Conservation (phyloP, 352 stramenopile genomes). For the Globisporangium perplexum region DNA sequence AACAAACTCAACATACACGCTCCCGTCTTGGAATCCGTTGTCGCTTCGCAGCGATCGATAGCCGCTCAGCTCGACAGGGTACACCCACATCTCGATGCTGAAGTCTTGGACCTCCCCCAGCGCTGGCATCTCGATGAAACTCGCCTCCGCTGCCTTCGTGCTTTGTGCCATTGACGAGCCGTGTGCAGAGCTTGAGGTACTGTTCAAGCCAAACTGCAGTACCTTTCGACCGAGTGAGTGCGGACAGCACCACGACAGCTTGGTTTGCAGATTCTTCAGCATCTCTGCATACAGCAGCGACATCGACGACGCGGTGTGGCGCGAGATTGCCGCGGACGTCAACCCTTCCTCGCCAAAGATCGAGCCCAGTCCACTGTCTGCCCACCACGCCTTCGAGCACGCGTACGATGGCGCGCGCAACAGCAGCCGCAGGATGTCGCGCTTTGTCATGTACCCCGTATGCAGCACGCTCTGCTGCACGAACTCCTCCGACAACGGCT, state of each 20-base stretch:
- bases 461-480: slow-evolving; percentile 68
- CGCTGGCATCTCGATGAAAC: slow-evolving; percentile 56
- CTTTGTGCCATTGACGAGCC: slow-evolving; percentile 9
- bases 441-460: slow-evolving; percentile 71
- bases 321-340: slow-evolving; percentile 13
- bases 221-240: slow-evolving; percentile 38
- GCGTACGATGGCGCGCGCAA: slow-evolving; percentile 53
- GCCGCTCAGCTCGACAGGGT: slow-evolving; percentile 49
- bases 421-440: slow-evolving; percentile 64
- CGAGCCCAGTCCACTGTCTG: slow-evolving; percentile 36
- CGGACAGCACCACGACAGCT: slow-evolving; percentile 39
- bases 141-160: slow-evolving; percentile 48
- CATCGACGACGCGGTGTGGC: slow-evolving; percentile 71
- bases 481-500: slow-evolving; percentile 73
- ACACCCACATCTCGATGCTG: slow-evolving; percentile 80
- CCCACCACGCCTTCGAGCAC: slow-evolving; percentile 52
- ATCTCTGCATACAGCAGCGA: slow-evolving; percentile 73
- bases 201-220: slow-evolving; percentile 49
- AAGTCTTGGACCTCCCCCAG: slow-evolving; percentile 63
- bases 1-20: slow-evolving; percentile 70
- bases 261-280: slow-evolving; percentile 49
- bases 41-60: slow-evolving; percentile 70
- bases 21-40: slow-evolving; percentile 62
- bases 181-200: slow-evolving; percentile 8
- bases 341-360: slow-evolving; percentile 6